phyloP scores from a whole-genome alignment of 805 yeast species.

The Starmerella floris region DNA sequence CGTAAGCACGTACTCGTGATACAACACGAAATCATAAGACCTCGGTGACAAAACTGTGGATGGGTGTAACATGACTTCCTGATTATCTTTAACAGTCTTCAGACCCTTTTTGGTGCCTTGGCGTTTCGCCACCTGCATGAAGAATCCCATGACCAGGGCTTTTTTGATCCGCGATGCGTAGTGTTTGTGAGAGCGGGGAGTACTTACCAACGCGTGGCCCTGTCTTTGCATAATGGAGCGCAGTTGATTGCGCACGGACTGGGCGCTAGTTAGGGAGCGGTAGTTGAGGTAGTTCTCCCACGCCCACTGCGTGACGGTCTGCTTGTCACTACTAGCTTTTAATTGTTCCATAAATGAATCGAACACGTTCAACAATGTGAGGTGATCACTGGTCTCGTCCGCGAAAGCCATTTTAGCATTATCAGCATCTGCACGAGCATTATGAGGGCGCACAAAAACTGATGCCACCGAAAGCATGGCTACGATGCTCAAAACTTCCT shows the following conservation, averaged over 20 bases:
- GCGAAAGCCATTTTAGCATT: constrained; percentile 79
- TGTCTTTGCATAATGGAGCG: constrained; percentile 68
- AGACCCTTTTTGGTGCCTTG: constrained; percentile 55
- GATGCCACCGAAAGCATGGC: constrained; percentile 86
- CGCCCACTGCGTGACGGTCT: constrained; percentile 57
- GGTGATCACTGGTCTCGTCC: constrained; percentile 89
- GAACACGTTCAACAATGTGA: constrained; percentile 77
- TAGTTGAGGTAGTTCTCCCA: constrained; percentile 75
- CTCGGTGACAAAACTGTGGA: constrained; percentile 69
- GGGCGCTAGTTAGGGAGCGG: constrained; percentile 76
- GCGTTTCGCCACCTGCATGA: constrained; percentile 96
- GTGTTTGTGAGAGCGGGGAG: constrained; percentile 47
- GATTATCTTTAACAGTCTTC: constrained; percentile 87
- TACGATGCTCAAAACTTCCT: constrained; percentile 76
- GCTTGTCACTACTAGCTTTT: not conserved
- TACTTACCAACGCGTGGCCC: constrained; percentile 59
- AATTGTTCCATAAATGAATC: constrained; percentile 47
- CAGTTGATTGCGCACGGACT: constrained; percentile 72
- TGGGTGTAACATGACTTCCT: constrained; percentile 89
- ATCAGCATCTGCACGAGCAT: constrained; percentile 79
- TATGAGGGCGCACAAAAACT: constrained; percentile 86
- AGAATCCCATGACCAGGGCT: constrained; percentile 84
- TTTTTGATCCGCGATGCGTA: constrained; percentile 71
- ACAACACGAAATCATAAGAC: constrained; percentile 84
- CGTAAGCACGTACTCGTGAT: constrained; percentile 90